Conservation (phyloP, 75 land plant genomes). For the Pinus tabuliformis region DNA sequence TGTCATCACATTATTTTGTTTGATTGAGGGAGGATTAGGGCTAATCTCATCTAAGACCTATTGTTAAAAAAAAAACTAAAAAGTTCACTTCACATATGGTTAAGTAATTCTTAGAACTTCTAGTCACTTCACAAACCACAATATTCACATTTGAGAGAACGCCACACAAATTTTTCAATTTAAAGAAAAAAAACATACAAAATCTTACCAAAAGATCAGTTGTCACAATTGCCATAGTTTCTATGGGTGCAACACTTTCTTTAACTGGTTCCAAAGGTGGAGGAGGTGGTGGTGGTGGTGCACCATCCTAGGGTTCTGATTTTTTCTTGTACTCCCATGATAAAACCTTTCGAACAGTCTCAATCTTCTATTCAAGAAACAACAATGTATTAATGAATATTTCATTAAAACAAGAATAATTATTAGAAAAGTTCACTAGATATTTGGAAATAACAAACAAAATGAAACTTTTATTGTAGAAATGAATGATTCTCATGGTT, state of each 20-base stretch:
- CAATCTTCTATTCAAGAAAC: neutral
- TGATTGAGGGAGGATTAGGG: conserved; percentile 10
- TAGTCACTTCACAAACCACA: no score
- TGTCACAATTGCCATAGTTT: no score
- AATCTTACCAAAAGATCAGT: no score
- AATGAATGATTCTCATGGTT: conserved; percentile 87
- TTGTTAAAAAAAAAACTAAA: no score
- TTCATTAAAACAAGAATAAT: neutral
- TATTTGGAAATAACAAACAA: conserved; percentile 1
- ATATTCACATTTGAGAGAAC: no score
- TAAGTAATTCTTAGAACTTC: no score
- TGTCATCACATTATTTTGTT: conserved; percentile 84
- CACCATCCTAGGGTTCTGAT: conserved; percentile 36
- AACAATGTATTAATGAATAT: no score
- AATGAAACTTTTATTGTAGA: conserved; percentile 21
- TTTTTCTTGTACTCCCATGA: conserved; percentile 65
- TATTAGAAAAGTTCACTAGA: neutral
- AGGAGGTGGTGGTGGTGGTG: conserved; percentile 36
- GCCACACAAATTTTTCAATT: no score
- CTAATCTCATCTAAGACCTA: no score
- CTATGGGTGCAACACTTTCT: no score
- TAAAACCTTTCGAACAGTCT: conserved; percentile 14
- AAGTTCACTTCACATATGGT: no score
- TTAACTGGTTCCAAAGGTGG: neutral
- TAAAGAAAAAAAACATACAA: no score